Conservation (phyloP, 163 green algal species). For the Volvox carteri region DNA sequence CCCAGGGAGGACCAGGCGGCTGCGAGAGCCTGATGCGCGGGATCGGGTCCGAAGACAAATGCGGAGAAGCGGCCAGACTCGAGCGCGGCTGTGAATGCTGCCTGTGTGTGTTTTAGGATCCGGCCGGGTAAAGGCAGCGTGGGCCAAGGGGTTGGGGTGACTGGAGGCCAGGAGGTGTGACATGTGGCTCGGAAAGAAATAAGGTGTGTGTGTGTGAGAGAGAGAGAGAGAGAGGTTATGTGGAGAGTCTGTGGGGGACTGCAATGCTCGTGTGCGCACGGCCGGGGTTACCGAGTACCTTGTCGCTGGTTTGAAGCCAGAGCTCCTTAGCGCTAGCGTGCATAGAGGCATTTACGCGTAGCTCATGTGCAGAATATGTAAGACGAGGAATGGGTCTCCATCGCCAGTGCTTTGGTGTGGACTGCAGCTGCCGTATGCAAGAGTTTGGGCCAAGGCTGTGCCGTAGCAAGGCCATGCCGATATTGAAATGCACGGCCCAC, state of each 20-base stretch:
- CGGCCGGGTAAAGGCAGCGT: background rate
- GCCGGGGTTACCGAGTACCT: too few relatives aligned
- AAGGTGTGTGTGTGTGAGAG: too few relatives aligned
- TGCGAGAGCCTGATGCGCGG: background rate
- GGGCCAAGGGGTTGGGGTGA: too few relatives aligned
- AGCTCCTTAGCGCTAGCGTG: conserved; percentile 3
- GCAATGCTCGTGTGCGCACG: too few relatives aligned
- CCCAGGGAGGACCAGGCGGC: background rate
- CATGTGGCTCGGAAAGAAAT: too few relatives aligned
- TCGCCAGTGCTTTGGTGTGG: background rate
- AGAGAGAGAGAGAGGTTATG: too few relatives aligned
- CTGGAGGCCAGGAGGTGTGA: too few relatives aligned
- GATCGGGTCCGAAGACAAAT: conserved; percentile 35
- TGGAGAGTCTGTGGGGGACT: too few relatives aligned
- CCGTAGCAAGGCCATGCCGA: background rate
- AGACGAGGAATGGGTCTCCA: background rate
- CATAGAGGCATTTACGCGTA: background rate
- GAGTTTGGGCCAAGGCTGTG: background rate
- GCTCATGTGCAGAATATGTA: background rate
- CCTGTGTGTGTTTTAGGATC: background rate
- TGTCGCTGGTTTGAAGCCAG: conserved; percentile 40
- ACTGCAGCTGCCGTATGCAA: background rate
- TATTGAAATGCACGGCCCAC: too few relatives aligned
- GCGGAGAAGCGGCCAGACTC: conserved; percentile 3
- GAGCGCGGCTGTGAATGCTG: background rate